Evolutionary conservation across 768 basidiomycete genomes (phyloP).

Genomic region (Imleria badia): DNA sequence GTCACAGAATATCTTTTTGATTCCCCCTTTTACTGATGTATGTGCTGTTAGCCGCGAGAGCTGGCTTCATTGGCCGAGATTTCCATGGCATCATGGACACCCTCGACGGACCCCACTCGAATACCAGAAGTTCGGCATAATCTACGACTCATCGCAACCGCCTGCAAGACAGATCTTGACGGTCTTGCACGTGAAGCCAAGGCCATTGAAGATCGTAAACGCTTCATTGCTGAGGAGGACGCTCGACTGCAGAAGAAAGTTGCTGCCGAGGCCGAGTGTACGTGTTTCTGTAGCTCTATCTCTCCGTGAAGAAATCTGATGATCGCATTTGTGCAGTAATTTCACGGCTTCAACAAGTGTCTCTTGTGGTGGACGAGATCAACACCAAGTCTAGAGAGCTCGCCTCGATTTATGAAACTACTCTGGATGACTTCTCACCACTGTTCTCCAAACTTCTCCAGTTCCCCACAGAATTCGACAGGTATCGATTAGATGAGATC

Average conservation of each 20-base stretch:
- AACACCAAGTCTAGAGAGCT: constrained; percentile 62
- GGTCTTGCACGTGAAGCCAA: constrained; percentile 90
- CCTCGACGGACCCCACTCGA: constrained; percentile 80
- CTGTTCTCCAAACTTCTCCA: constrained; percentile 73
- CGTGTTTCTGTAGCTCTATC: constrained; percentile 23
- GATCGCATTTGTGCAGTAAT: constrained; percentile 53
- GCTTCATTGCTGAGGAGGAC: constrained; percentile 71
- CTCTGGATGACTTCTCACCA: constrained; percentile 71
- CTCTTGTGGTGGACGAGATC: constrained; percentile 73
- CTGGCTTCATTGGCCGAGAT: constrained; percentile 82
- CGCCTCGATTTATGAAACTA: constrained; percentile 63
- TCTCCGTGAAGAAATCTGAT: constrained; percentile 7
- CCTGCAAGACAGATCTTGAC: constrained; percentile 81
- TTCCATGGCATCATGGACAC: constrained; percentile 77
- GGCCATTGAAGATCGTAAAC: constrained; percentile 75
- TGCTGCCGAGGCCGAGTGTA: constrained; percentile 75
- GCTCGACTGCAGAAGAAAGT: constrained; percentile 65
- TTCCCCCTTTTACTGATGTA: constrained; percentile 2
- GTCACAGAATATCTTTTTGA: constrained; percentile 30
- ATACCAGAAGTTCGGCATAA: constrained; percentile 99
- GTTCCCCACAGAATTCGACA: constrained; percentile 72
- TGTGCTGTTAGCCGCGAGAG: constrained; percentile 66
- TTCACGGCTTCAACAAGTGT: constrained; percentile 71
- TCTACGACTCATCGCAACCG: constrained; percentile 79
- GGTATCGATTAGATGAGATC: constrained; percentile 83